Evolutionary conservation across 164 flowering plant genomes (phyloP), one percentile per base, ranked within the genome.

Genomic region (Kalanchoe fedtschenkoi): DNA sequence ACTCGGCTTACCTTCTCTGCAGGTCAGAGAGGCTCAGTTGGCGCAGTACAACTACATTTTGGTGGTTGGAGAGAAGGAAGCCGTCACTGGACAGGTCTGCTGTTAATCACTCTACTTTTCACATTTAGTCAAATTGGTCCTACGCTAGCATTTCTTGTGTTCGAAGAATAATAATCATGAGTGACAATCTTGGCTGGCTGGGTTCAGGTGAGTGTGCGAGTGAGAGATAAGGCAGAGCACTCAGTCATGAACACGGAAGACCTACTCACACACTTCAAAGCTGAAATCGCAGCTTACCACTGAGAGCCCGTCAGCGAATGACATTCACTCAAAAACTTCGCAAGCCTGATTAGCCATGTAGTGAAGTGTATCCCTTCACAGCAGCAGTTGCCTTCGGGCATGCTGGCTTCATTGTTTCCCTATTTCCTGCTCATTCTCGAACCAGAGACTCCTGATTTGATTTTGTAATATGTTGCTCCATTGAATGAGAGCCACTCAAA

Each of bases 11-110:
- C 32, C 28, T 35, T 62, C 51, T 47, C 41, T 69, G 58, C 74
- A 95, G 99, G 85, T 91, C 38, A 80, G 96, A 46, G 97, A 90
- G 78, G 99, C 99, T 71, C 99, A 95, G 68, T 65, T 91, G 66
- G 91, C 96, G 2, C 99, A 95, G 61, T 95, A 84, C 81, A 95
- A 95, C 79, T 91, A 80, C 62, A 91, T 91, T 53, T 69, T 95
- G 75, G 99, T 95, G 33, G 97, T 95, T 53, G 96, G 99, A 8
- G 99, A 91, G 73, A 82, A 77, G 58, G 99, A 95, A 72, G 87
- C 85, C 16, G 76, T 68, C 64, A 79, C 78, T 6, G 82, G 85
- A 72, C 80, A 81, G 97, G 98, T 89, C 70, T 29, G 14, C n/a
- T 55, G 7, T 28, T n/a, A n/a, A n/a, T n/a, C n/a, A n/a, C n/a